A percentile compares a stretch with the other conserved stretches of the same genome.
These are phyloP conservation scores for Trichoderma semiorbis DNA, from an alignment of 2,329 filamentous ascomycete genomes.

Conservation along the genomic window DNA sequence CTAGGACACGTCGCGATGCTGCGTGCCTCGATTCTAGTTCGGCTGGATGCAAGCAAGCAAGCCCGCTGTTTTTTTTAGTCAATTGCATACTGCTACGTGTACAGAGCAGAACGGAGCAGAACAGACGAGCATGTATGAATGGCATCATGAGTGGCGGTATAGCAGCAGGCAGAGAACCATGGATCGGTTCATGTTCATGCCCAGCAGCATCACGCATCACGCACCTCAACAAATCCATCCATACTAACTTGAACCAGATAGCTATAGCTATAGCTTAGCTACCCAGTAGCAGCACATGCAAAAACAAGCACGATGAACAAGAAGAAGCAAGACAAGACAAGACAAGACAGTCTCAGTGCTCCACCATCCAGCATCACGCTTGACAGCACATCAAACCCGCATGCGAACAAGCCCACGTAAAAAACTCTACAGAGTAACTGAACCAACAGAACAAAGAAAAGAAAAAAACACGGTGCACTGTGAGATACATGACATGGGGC, in stretches of 20 bases:
- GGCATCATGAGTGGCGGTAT: not conserved
- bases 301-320: not conserved
- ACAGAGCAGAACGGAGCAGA: not conserved
- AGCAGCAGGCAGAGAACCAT: not conserved
- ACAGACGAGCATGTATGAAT: not conserved
- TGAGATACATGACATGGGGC: conserved; percentile 9
- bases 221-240: not conserved
- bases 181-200: not conserved
- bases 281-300: not conserved
- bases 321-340: not conserved
- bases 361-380: not conserved
- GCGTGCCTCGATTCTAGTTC: not conserved
- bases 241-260: not conserved
- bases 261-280: not conserved
- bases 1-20: not conserved
- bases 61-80: not conserved
- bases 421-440: not conserved
- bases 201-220: not conserved
- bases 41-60: not conserved
- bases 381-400: conserved; percentile 11
- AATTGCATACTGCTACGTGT: not conserved
- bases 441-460: not conserved
- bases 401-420: not conserved
- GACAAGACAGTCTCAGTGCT: not conserved
- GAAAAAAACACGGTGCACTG: not conserved